These are phyloP conservation scores for Trichoderma lentiforme DNA, from an alignment of 2,329 filamentous ascomycete genomes.

Conservation along the genomic window DNA sequence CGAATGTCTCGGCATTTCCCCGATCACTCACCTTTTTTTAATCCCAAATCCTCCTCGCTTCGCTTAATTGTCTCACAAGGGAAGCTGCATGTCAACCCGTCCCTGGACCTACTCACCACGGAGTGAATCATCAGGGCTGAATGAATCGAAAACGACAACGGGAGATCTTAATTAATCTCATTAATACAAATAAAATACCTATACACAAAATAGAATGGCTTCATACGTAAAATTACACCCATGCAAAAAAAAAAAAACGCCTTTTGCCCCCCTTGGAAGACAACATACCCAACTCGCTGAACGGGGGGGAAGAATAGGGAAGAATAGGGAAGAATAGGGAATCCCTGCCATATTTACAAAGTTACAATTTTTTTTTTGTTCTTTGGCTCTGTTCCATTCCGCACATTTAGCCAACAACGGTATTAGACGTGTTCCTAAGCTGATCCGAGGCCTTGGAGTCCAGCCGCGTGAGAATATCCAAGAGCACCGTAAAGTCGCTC, in stretches of 20 bases:
- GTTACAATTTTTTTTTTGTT: not conserved
- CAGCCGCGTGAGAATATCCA: slow-evolving; percentile 40
- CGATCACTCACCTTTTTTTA: not conserved
- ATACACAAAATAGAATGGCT: not conserved
- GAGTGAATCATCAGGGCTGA: not conserved
- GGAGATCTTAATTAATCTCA: slow-evolving; percentile 3
- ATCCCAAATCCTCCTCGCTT: not conserved
- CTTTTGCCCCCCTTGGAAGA: not conserved
- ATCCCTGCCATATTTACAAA: slow-evolving; percentile 8
- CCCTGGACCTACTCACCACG: not conserved
- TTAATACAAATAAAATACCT: not conserved
- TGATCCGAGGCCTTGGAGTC: slow-evolving; percentile 44
- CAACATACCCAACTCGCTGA: not conserved
- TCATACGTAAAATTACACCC: slow-evolving; percentile 1
- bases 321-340: not conserved
- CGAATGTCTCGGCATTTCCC: slow-evolving; percentile 5
- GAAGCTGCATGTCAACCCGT: not conserved
- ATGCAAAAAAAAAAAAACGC: not conserved
- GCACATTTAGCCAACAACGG: slow-evolving; percentile 15
- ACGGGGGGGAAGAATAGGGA: not conserved
- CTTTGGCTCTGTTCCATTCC: not conserved
- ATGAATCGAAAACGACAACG: not conserved
- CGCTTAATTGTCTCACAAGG: not conserved
- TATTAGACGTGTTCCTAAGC: slow-evolving; percentile 28
- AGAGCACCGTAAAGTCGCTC: slow-evolving; percentile 37